Evolutionary conservation across 805 yeast genomes (phyloP).

Genomic region (Komagataella mondaviorum): DNA sequence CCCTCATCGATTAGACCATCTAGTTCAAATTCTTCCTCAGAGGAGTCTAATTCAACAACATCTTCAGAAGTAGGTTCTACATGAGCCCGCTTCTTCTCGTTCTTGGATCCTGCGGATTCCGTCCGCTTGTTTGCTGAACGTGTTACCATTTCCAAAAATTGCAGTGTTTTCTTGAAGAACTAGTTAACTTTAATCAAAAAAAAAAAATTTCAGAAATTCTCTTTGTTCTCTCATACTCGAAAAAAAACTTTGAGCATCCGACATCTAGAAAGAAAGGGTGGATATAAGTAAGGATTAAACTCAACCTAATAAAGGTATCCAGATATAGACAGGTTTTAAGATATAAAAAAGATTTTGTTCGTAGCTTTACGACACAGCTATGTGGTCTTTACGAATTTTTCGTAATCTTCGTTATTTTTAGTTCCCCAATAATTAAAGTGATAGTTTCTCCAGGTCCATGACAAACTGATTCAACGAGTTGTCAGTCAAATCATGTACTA

Average conservation of each 20-base stretch:
- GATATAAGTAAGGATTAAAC: no score
- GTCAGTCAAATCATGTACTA: neutral
- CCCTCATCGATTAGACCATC: slow-evolving; percentile 28
- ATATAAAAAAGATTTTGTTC: neutral
- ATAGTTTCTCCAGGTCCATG: neutral
- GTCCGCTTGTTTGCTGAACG: neutral
- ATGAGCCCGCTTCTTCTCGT: neutral
- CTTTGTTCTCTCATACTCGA: neutral
- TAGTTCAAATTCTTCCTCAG: slow-evolving; percentile 12
- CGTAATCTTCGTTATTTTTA: neutral
- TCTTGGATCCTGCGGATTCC: neutral
- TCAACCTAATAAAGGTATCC: no score
- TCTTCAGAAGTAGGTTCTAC: slow-evolving; percentile 1
- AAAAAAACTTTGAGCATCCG: no score
- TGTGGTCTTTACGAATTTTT: neutral
- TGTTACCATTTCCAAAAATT: neutral
- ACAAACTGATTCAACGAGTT: neutral
- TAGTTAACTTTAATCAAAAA: neutral
- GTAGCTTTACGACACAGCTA: neutral
- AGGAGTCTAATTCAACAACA: neutral
- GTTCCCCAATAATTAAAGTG: neutral
- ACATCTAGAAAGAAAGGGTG: no score
- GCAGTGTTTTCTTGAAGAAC: neutral
- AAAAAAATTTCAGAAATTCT: neutral
- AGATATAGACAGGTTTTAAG: no score